Conservation (phyloP, 2,329 filamentous ascomycete species). For the Clonostachys rhizophaga region DNA sequence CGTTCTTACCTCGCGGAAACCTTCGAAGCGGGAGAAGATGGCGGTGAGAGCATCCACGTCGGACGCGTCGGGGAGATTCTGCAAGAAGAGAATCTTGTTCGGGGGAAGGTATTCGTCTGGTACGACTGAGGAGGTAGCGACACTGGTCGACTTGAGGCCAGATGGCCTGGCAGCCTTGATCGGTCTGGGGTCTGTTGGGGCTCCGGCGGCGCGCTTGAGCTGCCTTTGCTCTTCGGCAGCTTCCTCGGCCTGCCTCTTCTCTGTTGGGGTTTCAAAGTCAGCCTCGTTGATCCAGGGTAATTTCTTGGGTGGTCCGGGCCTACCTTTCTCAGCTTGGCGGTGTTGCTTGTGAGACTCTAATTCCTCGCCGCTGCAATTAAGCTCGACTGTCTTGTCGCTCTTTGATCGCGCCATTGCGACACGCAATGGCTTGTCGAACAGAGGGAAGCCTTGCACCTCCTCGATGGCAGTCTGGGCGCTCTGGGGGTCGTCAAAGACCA, state of each 20-base stretch:
- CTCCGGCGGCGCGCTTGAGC: conserved; percentile 56
- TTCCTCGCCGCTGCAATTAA: conserved; percentile 70
- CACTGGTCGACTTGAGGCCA: conserved; percentile 73
- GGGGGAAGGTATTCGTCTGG: conserved; percentile 98
- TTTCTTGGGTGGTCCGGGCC: conserved; percentile 4
- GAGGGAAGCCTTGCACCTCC: conserved; percentile 85
- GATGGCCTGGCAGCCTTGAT: conserved; percentile 56
- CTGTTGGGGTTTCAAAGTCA: conserved; percentile 22
- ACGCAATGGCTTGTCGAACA: conserved; percentile 89
- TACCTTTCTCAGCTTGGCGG: conserved; percentile 86
- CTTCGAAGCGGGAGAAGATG: conserved; percentile 86
- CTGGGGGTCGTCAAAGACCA: conserved; percentile 82
- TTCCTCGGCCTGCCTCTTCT: conserved; percentile 77
- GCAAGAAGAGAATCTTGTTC: conserved; percentile 94
- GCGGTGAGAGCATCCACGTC: conserved; percentile 73
- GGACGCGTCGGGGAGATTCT: conserved; percentile 85
- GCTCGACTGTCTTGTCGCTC: conserved; percentile 83
- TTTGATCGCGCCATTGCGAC: conserved; percentile 75
- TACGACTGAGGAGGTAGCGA: conserved; percentile 65
- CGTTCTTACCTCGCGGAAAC: conserved; percentile 87
- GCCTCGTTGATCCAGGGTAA: background rate
- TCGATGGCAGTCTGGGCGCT: conserved; percentile 79
- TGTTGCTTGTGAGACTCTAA: conserved; percentile 83
- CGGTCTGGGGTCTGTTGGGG: conserved; percentile 48
- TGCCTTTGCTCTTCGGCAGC: conserved; percentile 74